Evolutionary conservation across 139 green algal genomes (phyloP), one percentile per base, ranked within the genome.

Genomic region (Micractinium conductrix): DNA sequence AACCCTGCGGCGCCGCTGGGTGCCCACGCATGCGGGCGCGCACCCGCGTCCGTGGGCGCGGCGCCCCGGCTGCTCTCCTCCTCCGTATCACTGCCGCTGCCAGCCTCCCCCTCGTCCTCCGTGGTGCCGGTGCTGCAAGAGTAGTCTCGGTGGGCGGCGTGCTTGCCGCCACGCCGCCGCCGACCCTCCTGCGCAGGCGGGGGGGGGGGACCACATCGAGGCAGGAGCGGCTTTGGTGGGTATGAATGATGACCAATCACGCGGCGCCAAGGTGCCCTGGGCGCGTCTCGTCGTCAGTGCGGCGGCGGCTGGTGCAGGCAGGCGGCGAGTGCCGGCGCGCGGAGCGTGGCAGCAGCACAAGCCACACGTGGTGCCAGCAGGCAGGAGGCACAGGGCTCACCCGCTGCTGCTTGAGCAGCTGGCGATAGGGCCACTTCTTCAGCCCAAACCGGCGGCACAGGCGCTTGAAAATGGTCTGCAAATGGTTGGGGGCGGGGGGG

Each of bases 391-490:
- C 19, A 21, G 58, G 58, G 19, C 76, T 72, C 76, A 82, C 76
- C 76, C 76, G 38, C 38, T 58, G 53, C 58, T 82, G 55, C 58
- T 82, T 82, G 37, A 82, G 55, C 38, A 82, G 58, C 55, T 82
- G 76, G 0, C 76, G 76, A 40, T 82, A 82, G 38, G 76, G 76
- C 76, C 76, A 82, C 76, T 82, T 82, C 16, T 82, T 65, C 24
- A 82, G 76, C 12, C 76, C 76, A 72, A 82, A 82, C 33, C 76
- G 76, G 0, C 76, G 76, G 58, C 76, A 82, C 33, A 82, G 22
- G 33, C 76, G 58, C 58, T 82, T 82, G 58, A 82, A 82, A 12
- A 82, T 82, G 38, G 76, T 82, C 76, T 82, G 58, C 26, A n/a
- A n/a, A n/a, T n/a, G 8, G n/a, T 12, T 12, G 9, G 4, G 75